Conservation (phyloP, 2,329 filamentous ascomycete genomes). For the Lecanicillium sp. region DNA sequence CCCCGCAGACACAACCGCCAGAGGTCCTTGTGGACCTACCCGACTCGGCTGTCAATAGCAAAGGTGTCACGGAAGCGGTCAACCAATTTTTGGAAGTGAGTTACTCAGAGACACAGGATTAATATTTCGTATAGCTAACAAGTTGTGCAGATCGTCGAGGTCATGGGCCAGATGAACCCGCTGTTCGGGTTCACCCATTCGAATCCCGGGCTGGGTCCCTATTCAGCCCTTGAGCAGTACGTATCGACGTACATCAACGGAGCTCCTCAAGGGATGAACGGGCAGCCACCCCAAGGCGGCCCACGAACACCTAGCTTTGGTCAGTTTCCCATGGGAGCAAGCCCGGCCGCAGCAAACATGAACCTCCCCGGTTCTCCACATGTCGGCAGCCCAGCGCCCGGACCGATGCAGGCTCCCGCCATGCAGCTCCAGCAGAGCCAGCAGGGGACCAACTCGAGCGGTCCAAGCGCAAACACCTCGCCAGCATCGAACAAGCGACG, state of each 20-base stretch:
- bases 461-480: constrained; percentile 60
- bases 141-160: constrained; percentile 49
- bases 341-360: constrained; percentile 52
- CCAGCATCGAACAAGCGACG: constrained; percentile 53
- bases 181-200: constrained; percentile 51
- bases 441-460: constrained; percentile 59
- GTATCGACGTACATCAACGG: constrained; percentile 39
- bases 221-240: constrained; percentile 53
- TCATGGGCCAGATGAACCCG: constrained; percentile 60
- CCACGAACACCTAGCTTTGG: constrained; percentile 48
- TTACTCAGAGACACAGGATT: constrained; percentile 5
- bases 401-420: constrained; percentile 54
- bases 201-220: constrained; percentile 47
- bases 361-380: constrained; percentile 56
- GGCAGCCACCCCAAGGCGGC: constrained; percentile 38
- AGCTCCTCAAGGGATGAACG: constrained; percentile 33
- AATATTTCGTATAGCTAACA: constrained; percentile 15
- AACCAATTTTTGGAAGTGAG: constrained; percentile 58
- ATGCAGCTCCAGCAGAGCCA: constrained; percentile 64
- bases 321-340: constrained; percentile 52
- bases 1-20: constrained; percentile 49
- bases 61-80: constrained; percentile 53
- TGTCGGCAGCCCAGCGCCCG: constrained; percentile 51
- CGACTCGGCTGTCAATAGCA: constrained; percentile 48
- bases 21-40: constrained; percentile 51